Percentiles rank a stretch among this genome's conserved stretches.
Conservation (phyloP, 2,329 filamentous ascomycete species). For the Xylaria digitata region DNA sequence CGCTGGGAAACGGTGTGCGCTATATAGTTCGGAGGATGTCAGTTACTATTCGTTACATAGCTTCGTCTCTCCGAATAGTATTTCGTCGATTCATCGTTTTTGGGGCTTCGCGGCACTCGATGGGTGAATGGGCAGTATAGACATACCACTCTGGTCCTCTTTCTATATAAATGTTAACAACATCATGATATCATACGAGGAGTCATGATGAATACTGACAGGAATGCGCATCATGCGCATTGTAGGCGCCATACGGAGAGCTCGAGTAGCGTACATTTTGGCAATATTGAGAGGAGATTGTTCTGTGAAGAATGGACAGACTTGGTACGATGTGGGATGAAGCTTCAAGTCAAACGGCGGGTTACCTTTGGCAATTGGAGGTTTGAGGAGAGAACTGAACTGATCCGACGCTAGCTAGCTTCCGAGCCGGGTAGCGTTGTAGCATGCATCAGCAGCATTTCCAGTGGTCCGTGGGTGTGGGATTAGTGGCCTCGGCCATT, state of each 20-base stretch:
- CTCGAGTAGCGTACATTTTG: constrained; percentile 74
- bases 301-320: constrained; percentile 10
- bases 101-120: constrained; percentile 33
- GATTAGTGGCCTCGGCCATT: constrained; percentile 27
- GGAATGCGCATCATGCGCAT: constrained; percentile 76
- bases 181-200: constrained; percentile 48
- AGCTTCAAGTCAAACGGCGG: constrained; percentile 22
- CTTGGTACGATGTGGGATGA: constrained; percentile 27
- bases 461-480: constrained; percentile 36
- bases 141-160: constrained; percentile 76
- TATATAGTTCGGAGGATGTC: constrained; percentile 55
- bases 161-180: constrained; percentile 62
- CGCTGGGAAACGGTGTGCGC: constrained; percentile 98
- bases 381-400: constrained; percentile 35
- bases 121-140: constrained; percentile 40
- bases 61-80: constrained; percentile 11
- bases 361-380: constrained; percentile 31
- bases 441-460: constrained; percentile 19
- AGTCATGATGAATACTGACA: constrained; percentile 62
- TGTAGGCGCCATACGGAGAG: constrained; percentile 75
- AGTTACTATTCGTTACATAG: constrained; percentile 11
- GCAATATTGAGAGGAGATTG: constrained; percentile 43
- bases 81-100: constrained; percentile 21
- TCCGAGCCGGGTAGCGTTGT: background rate
- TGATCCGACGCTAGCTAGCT: constrained; percentile 25